Evolutionary conservation across 805 yeast genomes (phyloP).

Genomic region (Torulaspora franciscae): DNA sequence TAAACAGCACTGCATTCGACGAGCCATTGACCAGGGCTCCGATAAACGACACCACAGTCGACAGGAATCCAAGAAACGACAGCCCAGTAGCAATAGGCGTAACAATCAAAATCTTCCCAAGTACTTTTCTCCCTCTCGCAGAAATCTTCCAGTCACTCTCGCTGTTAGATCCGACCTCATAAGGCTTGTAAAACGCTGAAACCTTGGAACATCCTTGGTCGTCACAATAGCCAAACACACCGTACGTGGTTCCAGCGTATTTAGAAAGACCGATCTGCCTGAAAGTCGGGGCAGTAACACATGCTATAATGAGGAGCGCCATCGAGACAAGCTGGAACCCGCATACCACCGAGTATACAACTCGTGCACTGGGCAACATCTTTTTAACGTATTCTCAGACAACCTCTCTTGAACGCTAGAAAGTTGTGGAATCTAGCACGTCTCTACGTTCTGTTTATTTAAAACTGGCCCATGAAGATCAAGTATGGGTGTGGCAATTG

Average conservation of each 20-base stretch:
- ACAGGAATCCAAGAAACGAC: conserved; percentile 43
- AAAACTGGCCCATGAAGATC: background rate
- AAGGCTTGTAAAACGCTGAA: conserved; percentile 42
- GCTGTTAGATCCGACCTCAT: conserved; percentile 30
- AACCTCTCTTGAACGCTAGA: background rate
- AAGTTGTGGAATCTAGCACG: background rate
- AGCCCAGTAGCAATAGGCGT: conserved; percentile 66
- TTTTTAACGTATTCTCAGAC: background rate
- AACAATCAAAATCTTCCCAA: conserved; percentile 53
- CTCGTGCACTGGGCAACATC: conserved; percentile 6
- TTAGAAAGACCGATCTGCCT: conserved; percentile 41
- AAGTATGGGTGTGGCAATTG: background rate
- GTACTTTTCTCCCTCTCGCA: conserved; percentile 42
- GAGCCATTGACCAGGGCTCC: conserved; percentile 24
- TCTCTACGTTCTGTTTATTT: background rate
- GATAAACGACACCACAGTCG: conserved; percentile 36
- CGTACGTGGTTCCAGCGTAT: conserved; percentile 46
- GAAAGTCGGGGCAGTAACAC: conserved; percentile 58
- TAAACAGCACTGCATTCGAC: conserved; percentile 30
- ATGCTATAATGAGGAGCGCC: conserved; percentile 58
- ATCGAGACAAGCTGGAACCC: conserved; percentile 46
- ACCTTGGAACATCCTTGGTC: conserved; percentile 41
- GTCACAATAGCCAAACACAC: conserved; percentile 63
- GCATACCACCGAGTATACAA: conserved; percentile 6
- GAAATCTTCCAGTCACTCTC: conserved; percentile 48